Evolutionary conservation across 768 basidiomycete genomes (phyloP), one percentile per base, ranked within the genome.

Genomic region (Rhizopogon vesiculosus): DNA sequence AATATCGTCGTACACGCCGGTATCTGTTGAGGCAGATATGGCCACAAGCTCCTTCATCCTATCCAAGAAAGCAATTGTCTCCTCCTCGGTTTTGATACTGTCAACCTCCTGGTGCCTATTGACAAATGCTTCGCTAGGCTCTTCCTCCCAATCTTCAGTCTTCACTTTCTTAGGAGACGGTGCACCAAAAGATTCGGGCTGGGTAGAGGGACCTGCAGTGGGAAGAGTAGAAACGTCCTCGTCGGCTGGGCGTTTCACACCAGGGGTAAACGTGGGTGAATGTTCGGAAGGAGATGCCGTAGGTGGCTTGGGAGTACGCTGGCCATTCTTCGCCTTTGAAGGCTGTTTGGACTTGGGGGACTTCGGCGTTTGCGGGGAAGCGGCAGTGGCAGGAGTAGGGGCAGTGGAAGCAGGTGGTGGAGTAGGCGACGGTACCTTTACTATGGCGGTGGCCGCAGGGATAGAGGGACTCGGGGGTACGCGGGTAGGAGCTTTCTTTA

Each of bases 151-250:
- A 38, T 49, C 48, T 53, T 91, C 87, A 19, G 79, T 82, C 75
- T 86, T 88, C 48, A 71, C 65, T 45, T 86, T 82, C 72, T 91
- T 91, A 13, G 89, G 85, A 6, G 87, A 84, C 7, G 86, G 87
- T 7, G 80, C 82, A 53, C 83, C 80, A 45, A 52, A 63, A 40
- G 52, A 56, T 53, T 64, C 70, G 19, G 64, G 59, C 46, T 69
- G 64, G 5, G 35, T 49, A 46, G 73, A 67, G 52, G 68, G 64
- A 8, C 74, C 70, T 3, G 70, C 61, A 10, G 57, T 71, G 28
- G 66, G 60, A 2, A 69, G 59, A 44, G 62, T 54, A 39, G 63
- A 51, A 19, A 63, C 54, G 6, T 65, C 68, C 29, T 85, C 70
- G 18, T 73, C 70, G 42, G 70, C 61, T 6, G 65, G 61, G 18